These are phyloP conservation scores for Prunus campanulata DNA, from an alignment of 306 rosid species.

Conservation along the genomic window DNA sequence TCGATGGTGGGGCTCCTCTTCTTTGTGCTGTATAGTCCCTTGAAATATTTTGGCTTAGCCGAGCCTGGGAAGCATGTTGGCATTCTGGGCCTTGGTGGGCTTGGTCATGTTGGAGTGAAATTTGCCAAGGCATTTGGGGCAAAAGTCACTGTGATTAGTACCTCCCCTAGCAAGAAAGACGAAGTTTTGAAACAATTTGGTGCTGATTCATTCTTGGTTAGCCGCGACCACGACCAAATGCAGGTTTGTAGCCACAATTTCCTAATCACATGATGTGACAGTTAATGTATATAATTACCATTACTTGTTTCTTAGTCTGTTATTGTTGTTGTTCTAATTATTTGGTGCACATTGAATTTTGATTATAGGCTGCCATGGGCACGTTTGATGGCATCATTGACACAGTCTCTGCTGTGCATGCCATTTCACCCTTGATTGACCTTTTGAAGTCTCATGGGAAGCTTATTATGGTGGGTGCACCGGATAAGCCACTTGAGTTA, in stretches of 20 bases:
- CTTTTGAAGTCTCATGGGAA: slow-evolving; percentile 45
- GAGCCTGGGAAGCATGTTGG: slow-evolving; percentile 41
- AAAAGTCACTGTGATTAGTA: slow-evolving; percentile 43
- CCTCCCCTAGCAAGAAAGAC: slow-evolving; percentile 40
- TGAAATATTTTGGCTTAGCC: slow-evolving; percentile 32
- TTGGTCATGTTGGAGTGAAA: slow-evolving; percentile 47
- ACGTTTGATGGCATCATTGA: slow-evolving; percentile 53
- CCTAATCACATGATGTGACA: too few relatives aligned
- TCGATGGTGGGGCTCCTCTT: slow-evolving; percentile 48
- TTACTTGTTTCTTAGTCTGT: too few relatives aligned
- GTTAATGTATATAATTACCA: neutral
- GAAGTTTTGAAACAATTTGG: slow-evolving; percentile 40
- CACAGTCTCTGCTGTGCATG: slow-evolving; percentile 39
- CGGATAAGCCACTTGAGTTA: slow-evolving; percentile 35
- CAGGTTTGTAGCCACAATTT: neutral
- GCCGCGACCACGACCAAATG: slow-evolving; percentile 36
- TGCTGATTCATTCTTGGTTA: slow-evolving; percentile 46
- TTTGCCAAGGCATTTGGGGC: slow-evolving; percentile 55
- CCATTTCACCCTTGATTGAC: slow-evolving; percentile 38
- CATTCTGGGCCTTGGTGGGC: slow-evolving; percentile 52
- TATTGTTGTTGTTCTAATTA: too few relatives aligned
- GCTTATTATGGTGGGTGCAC: slow-evolving; percentile 42
- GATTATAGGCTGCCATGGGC: slow-evolving; percentile 7
- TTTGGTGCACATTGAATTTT: neutral
- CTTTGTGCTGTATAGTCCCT: slow-evolving; percentile 55